Evolutionary conservation across 2,329 filamentous ascomycete genomes (phyloP).

Genomic region (Nannizzia gypsea): DNA sequence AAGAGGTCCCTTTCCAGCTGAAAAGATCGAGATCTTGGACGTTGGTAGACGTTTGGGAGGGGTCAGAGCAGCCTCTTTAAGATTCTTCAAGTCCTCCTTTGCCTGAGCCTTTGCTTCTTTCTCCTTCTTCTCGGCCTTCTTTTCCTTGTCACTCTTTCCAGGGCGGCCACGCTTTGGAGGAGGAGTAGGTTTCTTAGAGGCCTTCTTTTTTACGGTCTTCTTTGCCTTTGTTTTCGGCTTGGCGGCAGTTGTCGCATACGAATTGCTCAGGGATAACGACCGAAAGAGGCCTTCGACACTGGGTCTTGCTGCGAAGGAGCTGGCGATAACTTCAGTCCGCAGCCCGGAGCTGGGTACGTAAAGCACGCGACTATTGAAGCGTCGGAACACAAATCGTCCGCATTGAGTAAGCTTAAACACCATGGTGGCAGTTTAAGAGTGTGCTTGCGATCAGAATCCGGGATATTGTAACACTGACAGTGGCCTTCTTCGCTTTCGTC

Average conservation of each 20-base stretch:
- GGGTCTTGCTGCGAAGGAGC: background rate
- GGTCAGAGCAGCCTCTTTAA: conserved; percentile 25
- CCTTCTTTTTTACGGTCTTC: conserved; percentile 4
- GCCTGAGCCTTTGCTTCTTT: conserved; percentile 15
- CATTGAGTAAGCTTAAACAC: conserved; percentile 23
- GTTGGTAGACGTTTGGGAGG: conserved; percentile 27
- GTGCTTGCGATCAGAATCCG: background rate
- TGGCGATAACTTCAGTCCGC: background rate
- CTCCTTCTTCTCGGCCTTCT: conserved; percentile 19
- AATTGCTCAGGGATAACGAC: conserved; percentile 17
- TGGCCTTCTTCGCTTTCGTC: background rate
- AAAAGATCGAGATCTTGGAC: conserved; percentile 18
- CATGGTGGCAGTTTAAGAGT: conserved; percentile 18
- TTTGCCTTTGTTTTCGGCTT: conserved; percentile 18
- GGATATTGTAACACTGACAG: background rate
- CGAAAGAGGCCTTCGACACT: background rate
- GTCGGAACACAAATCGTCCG: conserved; percentile 20
- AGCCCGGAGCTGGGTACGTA: background rate
- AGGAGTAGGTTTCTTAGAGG: background rate
- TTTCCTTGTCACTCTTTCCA: conserved; percentile 7
- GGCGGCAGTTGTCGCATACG: conserved; percentile 25
- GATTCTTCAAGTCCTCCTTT: conserved; percentile 19
- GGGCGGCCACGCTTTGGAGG: conserved; percentile 2
- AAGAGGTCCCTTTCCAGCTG: conserved; percentile 13
- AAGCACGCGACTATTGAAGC: conserved; percentile 5